Percentiles rank a stretch among this genome's conserved stretches.
These are phyloP conservation scores for Phanerochaete carnosa DNA, from an alignment of 768 basidiomycete species.

Conservation along the genomic window DNA sequence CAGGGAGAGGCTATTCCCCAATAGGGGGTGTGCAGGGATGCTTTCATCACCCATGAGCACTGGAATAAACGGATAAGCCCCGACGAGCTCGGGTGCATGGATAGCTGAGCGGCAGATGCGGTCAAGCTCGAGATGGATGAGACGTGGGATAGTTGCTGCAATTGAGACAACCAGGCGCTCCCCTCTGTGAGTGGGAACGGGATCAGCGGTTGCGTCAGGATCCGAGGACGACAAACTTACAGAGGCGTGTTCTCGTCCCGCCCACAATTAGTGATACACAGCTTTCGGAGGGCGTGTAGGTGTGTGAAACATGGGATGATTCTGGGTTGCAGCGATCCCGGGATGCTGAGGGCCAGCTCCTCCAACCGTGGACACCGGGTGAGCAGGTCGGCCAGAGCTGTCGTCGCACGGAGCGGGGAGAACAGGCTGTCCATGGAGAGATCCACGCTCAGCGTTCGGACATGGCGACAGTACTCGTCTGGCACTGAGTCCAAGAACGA, in stretches of 20 bases:
- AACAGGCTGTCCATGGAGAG: slow-evolving; percentile 31
- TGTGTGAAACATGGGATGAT: slow-evolving; percentile 47
- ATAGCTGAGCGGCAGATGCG: slow-evolving; percentile 63
- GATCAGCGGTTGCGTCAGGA: not conserved
- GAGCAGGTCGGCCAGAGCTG: slow-evolving; percentile 50
- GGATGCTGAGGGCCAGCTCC: slow-evolving; percentile 44
- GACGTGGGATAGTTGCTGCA: slow-evolving; percentile 53
- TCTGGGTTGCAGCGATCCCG: slow-evolving; percentile 46
- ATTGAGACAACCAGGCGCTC: slow-evolving; percentile 70
- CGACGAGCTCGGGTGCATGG: slow-evolving; percentile 57
- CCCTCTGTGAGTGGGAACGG: slow-evolving; percentile 40
- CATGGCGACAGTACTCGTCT: slow-evolving; percentile 44
- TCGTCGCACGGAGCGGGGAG: slow-evolving; percentile 32
- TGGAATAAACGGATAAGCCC: slow-evolving; percentile 54
- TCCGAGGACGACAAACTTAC: slow-evolving; percentile 23
- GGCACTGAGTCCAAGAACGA: slow-evolving; percentile 61
- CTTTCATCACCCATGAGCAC: slow-evolving; percentile 58
- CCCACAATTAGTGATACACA: slow-evolving; percentile 45
- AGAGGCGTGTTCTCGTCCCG: slow-evolving; percentile 33
- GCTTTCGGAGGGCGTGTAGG: slow-evolving; percentile 38
- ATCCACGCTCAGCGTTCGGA: slow-evolving; percentile 42
- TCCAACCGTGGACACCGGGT: slow-evolving; percentile 44
- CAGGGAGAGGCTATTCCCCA: slow-evolving; percentile 55
- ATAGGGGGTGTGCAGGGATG: slow-evolving; percentile 50
- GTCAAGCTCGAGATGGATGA: slow-evolving; percentile 56